Evolutionary conservation across 768 basidiomycete genomes (phyloP).

Genomic region (Dioszegia hungarica): DNA sequence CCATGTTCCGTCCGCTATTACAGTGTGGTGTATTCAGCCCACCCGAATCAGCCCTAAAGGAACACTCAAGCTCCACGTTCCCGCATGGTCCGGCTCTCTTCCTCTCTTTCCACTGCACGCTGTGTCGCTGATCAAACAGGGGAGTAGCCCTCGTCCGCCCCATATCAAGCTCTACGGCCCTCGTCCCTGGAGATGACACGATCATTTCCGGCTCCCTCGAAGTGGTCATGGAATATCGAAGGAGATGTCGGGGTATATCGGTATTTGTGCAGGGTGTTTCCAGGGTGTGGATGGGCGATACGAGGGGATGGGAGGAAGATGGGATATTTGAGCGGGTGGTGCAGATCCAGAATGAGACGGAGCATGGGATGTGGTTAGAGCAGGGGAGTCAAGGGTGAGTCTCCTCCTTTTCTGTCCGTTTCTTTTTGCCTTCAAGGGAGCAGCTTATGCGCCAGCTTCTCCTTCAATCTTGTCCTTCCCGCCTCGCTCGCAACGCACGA

Average conservation of each 20-base stretch:
- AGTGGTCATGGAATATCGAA: constrained; percentile 42
- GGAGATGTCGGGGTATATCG: constrained; percentile 24
- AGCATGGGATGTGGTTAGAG: constrained; percentile 38
- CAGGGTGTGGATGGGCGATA: constrained; percentile 23
- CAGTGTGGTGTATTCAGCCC: background rate
- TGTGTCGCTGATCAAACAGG: constrained; percentile 12
- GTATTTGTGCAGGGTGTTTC: constrained; percentile 36
- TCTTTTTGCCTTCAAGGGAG: background rate
- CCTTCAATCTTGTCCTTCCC: constrained; percentile 38
- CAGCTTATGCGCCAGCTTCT: constrained; percentile 21
- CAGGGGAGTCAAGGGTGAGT: constrained; percentile 12
- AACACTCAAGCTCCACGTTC: background rate
- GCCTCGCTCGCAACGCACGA: constrained; percentile 26
- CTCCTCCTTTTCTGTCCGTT: no score
- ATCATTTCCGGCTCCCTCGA: constrained; percentile 38
- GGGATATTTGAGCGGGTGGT: constrained; percentile 38
- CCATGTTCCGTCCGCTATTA: background rate
- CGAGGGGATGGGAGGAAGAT: constrained; percentile 40
- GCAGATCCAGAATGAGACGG: constrained; percentile 23
- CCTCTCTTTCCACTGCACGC: background rate
- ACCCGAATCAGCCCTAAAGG: background rate
- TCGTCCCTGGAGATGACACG: constrained; percentile 41
- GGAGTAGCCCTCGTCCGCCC: constrained; percentile 33
- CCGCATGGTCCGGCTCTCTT: background rate
- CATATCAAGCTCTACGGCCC: constrained; percentile 13